Evolutionary conservation across 495 filamentous ascomycete genomes (phyloP).

Genomic region (Neurospora pannonica): DNA sequence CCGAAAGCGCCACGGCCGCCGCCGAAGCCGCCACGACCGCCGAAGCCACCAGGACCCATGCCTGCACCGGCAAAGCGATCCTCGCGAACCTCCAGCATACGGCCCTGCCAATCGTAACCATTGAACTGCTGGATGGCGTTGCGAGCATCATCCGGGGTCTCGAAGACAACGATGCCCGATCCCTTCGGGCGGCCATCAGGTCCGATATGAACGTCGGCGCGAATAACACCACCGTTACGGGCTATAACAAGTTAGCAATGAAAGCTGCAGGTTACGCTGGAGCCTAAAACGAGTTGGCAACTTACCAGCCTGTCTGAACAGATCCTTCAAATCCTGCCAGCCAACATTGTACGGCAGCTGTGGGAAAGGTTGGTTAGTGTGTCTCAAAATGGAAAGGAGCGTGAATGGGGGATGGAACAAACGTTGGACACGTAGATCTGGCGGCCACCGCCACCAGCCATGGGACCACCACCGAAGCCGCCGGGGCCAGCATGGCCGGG

Average conservation of each 20-base stretch:
- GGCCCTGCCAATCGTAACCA: conserved; percentile 97
- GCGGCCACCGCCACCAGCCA: conserved; percentile 46
- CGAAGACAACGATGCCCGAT: conserved; percentile 94
- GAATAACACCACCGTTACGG: conserved; percentile 73
- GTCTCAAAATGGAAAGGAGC: conserved; percentile 7
- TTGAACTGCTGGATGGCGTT: conserved; percentile 97
- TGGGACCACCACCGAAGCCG: conserved; percentile 31
- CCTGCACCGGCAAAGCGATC: conserved; percentile 78
- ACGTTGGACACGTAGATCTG: conserved; percentile 98
- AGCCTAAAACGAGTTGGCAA: conserved; percentile 9
- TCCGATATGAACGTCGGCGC: conserved; percentile 90
- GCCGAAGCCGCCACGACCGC: conserved; percentile 45
- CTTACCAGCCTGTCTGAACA: conserved; percentile 97
- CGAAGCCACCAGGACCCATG: conserved; percentile 44
- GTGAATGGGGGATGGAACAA: conserved; percentile 47
- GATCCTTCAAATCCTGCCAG: conserved; percentile 98
- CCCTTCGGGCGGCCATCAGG: conserved; percentile 91
- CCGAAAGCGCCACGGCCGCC: conserved; percentile 51
- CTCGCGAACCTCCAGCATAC: conserved; percentile 86
- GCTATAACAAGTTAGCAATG: conserved; percentile 21
- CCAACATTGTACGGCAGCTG: conserved; percentile 96
- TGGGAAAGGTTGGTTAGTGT: conserved; percentile 23
- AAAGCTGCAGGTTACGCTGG: neutral
- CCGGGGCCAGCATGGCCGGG: conserved; percentile 33
- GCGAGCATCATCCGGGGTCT: conserved; percentile 85